Evolutionary conservation across 441 rosid genomes (phyloP).

Genomic region (Dalechampia spathulata): DNA sequence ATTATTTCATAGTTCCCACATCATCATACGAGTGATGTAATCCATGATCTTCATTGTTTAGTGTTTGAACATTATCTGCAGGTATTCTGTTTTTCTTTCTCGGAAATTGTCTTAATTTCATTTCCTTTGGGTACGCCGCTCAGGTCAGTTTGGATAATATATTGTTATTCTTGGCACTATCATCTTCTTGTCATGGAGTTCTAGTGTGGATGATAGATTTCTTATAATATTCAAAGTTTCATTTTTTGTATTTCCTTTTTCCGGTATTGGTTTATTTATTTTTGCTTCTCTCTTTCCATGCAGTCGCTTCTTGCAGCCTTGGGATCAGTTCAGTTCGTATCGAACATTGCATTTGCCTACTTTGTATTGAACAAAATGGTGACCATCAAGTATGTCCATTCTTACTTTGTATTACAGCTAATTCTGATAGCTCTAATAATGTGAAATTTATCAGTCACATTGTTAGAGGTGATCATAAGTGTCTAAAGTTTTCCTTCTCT

Average conservation of each 20-base stretch:
- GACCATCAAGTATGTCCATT: slow-evolving; percentile 73
- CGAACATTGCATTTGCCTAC: slow-evolving; percentile 95
- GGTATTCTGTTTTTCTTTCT: slow-evolving; percentile 78
- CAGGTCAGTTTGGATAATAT: slow-evolving; percentile 62
- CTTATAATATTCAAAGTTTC: too few species aligned
- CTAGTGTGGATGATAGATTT: too few species aligned
- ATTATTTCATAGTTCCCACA: neutral
- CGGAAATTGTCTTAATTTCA: slow-evolving; percentile 94
- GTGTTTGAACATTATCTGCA: slow-evolving; percentile 32
- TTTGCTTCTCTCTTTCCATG: slow-evolving; percentile 24
- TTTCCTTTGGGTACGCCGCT: slow-evolving; percentile 99
- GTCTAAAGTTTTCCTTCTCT: slow-evolving; percentile 5
- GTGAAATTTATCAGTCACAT: slow-evolving; percentile 4
- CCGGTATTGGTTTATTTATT: too few species aligned
- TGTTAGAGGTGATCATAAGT: slow-evolving; percentile 14
- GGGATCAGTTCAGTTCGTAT: slow-evolving; percentile 93
- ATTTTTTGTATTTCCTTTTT: neutral
- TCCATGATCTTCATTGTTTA: slow-evolving; percentile 17
- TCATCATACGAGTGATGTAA: neutral
- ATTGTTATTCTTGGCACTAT: neutral
- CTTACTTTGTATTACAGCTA: slow-evolving; percentile 22
- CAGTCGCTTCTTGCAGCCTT: slow-evolving; percentile 99
- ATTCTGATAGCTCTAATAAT: slow-evolving; percentile 4
- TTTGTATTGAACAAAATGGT: slow-evolving; percentile 85
- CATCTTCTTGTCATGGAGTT: neutral